These are phyloP conservation scores for Fraxinus albicans DNA, from an alignment of 305 asterid genomes.

Conservation along the genomic window DNA sequence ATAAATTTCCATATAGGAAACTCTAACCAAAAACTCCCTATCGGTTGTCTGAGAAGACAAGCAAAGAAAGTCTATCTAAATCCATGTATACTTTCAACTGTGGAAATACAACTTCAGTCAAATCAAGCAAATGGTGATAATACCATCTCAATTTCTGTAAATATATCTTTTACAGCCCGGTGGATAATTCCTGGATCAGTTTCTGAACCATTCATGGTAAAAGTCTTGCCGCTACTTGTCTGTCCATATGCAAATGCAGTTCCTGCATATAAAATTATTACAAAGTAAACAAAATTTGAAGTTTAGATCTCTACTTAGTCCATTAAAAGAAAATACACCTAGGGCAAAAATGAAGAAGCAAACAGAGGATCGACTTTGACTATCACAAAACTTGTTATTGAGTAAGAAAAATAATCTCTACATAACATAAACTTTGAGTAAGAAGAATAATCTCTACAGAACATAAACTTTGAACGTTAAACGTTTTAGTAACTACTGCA, in stretches of 20 bases:
- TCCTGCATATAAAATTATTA: constrained; percentile 46
- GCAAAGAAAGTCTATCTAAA: constrained; percentile 18
- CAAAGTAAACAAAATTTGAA: background rate
- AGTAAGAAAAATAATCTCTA: background rate
- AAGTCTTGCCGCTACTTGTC: constrained; percentile 97
- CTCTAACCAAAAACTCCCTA: constrained; percentile 88
- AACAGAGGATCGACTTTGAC: background rate
- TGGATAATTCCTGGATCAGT: constrained; percentile 86
- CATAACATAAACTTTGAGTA: background rate
- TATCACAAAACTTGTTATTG: background rate
- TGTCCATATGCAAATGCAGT: constrained; percentile 99
- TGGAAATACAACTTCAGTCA: background rate
- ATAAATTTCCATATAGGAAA: constrained; percentile 97
- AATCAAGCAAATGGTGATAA: constrained; percentile 3
- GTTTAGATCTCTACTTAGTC: background rate
- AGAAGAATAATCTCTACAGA: background rate
- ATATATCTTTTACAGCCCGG: constrained; percentile 79
- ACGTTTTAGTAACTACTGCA: background rate
- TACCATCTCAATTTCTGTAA: constrained; percentile 68
- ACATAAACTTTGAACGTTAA: background rate
- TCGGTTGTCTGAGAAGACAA: constrained; percentile 49
- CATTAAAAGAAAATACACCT: background rate
- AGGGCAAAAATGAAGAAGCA: constrained; percentile 9
- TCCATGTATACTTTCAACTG: constrained; percentile 8
- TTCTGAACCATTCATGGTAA: constrained; percentile 92